Evolutionary conservation across 2,329 filamentous ascomycete species (phyloP), one percentile per base, ranked within the genome.

Genomic region (Xylariaceae sp.): DNA sequence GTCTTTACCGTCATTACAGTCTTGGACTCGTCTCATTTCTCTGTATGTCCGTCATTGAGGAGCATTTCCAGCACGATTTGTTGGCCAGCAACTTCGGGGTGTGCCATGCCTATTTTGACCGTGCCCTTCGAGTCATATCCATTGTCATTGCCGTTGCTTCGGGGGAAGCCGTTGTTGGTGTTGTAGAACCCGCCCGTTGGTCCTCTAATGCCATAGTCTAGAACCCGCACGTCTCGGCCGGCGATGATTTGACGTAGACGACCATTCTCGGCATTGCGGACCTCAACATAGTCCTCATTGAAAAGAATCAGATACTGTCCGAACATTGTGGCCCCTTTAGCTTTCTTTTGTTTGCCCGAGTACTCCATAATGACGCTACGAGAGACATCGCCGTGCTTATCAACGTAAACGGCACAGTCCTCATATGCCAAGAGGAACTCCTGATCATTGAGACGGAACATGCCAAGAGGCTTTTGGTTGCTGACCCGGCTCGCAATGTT

Each of bases 311-410:
- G 80, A 67, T 96, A 97, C 50, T 90, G 87, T 1, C 90, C 91
- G 61, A 90, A 95, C 72, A 97, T 85, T 54, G 90, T 94, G 2
- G 91, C 91, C 11, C 84, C 83, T 54, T 86, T 85, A 1, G 94
- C 94, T 68, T 81, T 82, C 69, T 82, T 82, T 65, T 82, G 79
- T 62, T 87, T 92, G 58, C 94, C 94, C n/a, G 95, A 94, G 68
- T 97, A 99, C 66, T 97, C 90, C 90, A 99, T 96, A 63, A 97
- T 91, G 51, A 97, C 89, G 27, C 87, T 90, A 41, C 95, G 87
- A 36, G 85, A 92, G 27, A 99, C 90, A 54, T 99, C 94, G 58
- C 94, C 94, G 68, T 97, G 90, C 71, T 97, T 96, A 75, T 99
- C 95, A 65, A 97, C 88, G 64, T 97, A 99, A 9, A 99, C 91